Base-by-base conservation (phyloP, 2,329 filamentous ascomycete genomes). In the Leptographium galeiforme region DNA sequence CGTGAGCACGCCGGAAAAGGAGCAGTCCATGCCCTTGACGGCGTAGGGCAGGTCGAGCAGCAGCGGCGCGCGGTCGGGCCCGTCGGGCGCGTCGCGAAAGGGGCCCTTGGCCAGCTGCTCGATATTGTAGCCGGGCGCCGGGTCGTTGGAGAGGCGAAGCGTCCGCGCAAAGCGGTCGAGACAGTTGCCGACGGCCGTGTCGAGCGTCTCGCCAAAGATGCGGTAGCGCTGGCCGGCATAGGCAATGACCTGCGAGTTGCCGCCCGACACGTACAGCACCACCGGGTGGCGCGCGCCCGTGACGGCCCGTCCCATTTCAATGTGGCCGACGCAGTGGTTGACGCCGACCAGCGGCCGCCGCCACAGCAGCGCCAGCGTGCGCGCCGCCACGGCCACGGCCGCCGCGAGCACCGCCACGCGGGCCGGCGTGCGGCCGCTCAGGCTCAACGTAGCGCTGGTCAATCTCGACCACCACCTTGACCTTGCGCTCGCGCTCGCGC, bases 11-110 rank as follows among this genome's bases (percentile, higher is more conserved):
- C 93, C 93, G 2, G 87, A 90, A 69, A 98, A 97, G 30, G 87
- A 93, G 63, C 89, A 95, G 67, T 98, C 93, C 93, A 98, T 98
- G 51, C 93, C 93, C 70, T 98, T 98, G 58, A 98, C 93, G 2
- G 90, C 82, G 64, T 98, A 98, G 2, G 93, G 93, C 33, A 98
- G 73, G 60, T 97, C 91, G 18, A 97, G 74, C 41, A 98, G 72
- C 25, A 81, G 70, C 46, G 75, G 79, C 1, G 80, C 80, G 52
- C 83, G 82, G 67, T 85, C 84, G 1, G 54, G 53, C n/a, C n/a
- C n/a, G 16, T 25, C 46, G 32, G 19, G 34, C n/a, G n/a, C 32
- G 48, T 54, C 53, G n/a, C 54, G 53, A 16, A 60, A 60, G 7
- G 58, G 58, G 6, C 58, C 58, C 60, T 77, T 78, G 56, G 93